Conservation (phyloP, 2,329 filamentous ascomycete species). For the Arthrobotrys iridis region DNA sequence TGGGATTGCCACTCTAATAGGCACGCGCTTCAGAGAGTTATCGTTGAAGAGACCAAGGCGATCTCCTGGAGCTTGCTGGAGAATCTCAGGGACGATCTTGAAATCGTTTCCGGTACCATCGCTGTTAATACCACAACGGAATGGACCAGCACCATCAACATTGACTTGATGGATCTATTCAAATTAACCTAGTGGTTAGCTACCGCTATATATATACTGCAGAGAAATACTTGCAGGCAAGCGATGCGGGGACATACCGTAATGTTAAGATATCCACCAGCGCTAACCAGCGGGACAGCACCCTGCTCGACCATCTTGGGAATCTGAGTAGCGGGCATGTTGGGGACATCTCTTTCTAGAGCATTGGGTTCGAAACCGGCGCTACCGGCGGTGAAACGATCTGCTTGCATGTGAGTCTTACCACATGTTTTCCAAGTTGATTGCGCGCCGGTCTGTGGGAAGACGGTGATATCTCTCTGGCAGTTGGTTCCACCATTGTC, state of each 20-base stretch:
- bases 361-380: background rate
- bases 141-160: conserved; percentile 3
- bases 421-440: background rate
- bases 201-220: too few relatives aligned
- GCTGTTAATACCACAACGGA: background rate
- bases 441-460: background rate
- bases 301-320: background rate
- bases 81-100: background rate
- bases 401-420: conserved; percentile 20
- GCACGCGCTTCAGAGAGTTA: background rate
- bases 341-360: background rate
- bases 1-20: background rate
- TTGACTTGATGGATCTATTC: conserved; percentile 6
- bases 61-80: background rate
- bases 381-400: background rate
- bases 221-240: background rate
- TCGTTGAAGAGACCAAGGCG: background rate
- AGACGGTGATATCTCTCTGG: conserved; percentile 13
- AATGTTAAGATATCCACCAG: background rate
- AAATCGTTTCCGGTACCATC: background rate
- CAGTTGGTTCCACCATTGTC: background rate
- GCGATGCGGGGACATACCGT: background rate
- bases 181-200: too few relatives aligned
- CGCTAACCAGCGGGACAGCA: background rate
- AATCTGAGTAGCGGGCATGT: conserved; percentile 42